A percentile compares a stretch with the other conserved stretches of the same genome.
Conservation (phyloP, 73 alveolate genomes). For the Paramecium octaurelia region DNA sequence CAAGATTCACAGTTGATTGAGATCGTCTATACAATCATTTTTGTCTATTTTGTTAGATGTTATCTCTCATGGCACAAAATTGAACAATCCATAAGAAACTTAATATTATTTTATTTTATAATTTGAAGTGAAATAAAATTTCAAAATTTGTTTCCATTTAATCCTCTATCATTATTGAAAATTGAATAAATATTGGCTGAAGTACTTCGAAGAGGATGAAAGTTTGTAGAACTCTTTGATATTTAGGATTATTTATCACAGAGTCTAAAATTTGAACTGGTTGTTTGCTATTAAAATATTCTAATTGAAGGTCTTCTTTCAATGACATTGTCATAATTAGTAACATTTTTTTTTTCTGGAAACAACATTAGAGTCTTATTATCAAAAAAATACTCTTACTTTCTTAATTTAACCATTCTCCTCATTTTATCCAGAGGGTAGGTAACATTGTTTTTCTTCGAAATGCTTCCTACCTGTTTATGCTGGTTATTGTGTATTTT, state of each 20-base stretch:
- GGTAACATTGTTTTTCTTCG: not conserved
- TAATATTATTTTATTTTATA: not conserved
- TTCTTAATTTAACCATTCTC: not conserved
- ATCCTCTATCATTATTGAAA: not conserved
- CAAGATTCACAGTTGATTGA: not conserved
- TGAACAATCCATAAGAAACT: not conserved
- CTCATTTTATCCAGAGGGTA: not conserved
- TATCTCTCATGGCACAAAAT: not conserved
- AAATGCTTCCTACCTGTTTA: constrained; percentile 1
- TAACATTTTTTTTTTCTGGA: not conserved
- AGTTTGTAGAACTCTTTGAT: not conserved
- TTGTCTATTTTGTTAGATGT: not conserved
- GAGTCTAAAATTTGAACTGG: not conserved
- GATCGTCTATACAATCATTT: not conserved
- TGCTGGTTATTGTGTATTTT: not conserved
- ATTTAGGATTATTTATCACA: not conserved
- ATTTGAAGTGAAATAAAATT: not conserved
- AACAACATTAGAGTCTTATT: not conserved
- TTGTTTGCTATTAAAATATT: not conserved
- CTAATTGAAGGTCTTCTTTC: constrained; percentile 20
- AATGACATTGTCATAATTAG: not conserved
- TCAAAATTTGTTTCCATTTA: not conserved
- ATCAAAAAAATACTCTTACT: not conserved
- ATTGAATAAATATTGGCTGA: constrained; percentile 22
- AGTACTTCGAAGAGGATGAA: not conserved